Percentiles rank a stretch among this genome's conserved stretches.
Evolutionary conservation across 1,284 basidiomycete genomes (phyloP).

Genomic region (Tylopilus sp.): DNA sequence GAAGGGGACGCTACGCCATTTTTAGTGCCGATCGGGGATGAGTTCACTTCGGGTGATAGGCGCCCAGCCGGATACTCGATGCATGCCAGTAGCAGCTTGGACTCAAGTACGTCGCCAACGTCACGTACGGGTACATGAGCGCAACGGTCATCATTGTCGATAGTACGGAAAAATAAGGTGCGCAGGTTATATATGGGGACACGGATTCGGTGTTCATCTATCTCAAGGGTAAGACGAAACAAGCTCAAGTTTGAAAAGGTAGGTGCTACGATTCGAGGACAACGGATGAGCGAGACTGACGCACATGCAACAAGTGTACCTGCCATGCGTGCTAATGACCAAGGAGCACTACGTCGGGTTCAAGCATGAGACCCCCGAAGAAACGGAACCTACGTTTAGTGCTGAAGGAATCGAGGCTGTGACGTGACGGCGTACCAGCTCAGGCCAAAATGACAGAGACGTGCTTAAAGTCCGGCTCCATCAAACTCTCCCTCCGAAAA

Average conservation of each 20-base stretch:
- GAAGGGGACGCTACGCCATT: slow-evolving; percentile 67
- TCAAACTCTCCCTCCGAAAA: background rate
- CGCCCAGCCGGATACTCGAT: slow-evolving; percentile 79
- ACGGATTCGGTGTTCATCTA: slow-evolving; percentile 96
- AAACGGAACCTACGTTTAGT: slow-evolving; percentile 87
- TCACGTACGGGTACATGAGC: slow-evolving; percentile 95
- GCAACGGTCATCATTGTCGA: slow-evolving; percentile 93
- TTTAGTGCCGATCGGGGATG: background rate
- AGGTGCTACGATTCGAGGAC: background rate
- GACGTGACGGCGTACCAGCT: slow-evolving; percentile 90
- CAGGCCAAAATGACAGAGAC: slow-evolving; percentile 92
- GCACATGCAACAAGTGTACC: slow-evolving; percentile 76
- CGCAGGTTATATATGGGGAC: slow-evolving; percentile 97
- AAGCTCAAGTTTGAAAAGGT: slow-evolving; percentile 99
- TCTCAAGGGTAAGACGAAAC: slow-evolving; percentile 87
- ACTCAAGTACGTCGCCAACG: slow-evolving; percentile 89
- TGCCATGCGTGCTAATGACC: slow-evolving; percentile 93
- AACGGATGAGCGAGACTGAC: background rate
- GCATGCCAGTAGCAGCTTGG: slow-evolving; percentile 92
- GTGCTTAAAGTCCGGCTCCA: slow-evolving; percentile 75
- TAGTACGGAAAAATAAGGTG: slow-evolving; percentile 85
- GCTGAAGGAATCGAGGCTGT: slow-evolving; percentile 99
- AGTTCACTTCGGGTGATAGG: slow-evolving; percentile 55
- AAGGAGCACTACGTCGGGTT: slow-evolving; percentile 99
- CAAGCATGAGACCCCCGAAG: slow-evolving; percentile 90